Evolutionary conservation across 1,284 basidiomycete genomes (phyloP), one percentile per base, ranked within the genome.

Genomic region (Ustilago hordei): DNA sequence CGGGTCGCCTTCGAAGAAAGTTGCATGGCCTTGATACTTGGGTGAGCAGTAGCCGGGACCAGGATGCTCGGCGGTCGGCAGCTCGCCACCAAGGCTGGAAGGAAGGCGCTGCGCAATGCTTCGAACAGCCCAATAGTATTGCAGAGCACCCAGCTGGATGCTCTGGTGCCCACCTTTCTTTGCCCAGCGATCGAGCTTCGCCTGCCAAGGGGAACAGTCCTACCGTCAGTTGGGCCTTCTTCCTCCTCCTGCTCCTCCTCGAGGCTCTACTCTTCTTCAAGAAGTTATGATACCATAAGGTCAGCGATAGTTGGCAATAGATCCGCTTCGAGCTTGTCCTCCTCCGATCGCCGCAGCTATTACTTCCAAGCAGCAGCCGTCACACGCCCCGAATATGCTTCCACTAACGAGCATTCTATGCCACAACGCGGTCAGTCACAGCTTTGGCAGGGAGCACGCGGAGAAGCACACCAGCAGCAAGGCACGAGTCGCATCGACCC

Each of bases 41-140:
- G 48, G 11, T 23, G 17, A 52, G 64, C 61, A 62, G 70, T 67
- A 64, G 65, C 58, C 55, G 61, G 34, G 55, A 62, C 61, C 59
- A 61, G 52, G 57, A 73, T 73, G 70, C 60, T 73, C 57, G 65
- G 61, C 58, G 70, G 61, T 55, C 52, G 65, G 48, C 48, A 55
- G 50, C 12, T 64, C 50, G 64, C 61, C 61, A 58, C 58, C 41
- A 55, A 55, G 36, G 64, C 58, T 4, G 54, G 64, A 19, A 38
- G 43, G 11, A 12, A 61, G 19, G 58, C 50, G 36, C 28, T 73
- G n/a, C 23, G 19, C 0, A n/a, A 19, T 39, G 50, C 54, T 32
- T 54, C 59, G 1, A 55, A 19, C 15, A 54, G 35, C 15, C 8
- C 31, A 28, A 7, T 47, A 39, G 52, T 54, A 13, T 19, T 23